Evolutionary conservation across 805 yeast species (phyloP), one percentile per base, ranked within the genome.

Genomic region (Yarrowia osloensis): DNA sequence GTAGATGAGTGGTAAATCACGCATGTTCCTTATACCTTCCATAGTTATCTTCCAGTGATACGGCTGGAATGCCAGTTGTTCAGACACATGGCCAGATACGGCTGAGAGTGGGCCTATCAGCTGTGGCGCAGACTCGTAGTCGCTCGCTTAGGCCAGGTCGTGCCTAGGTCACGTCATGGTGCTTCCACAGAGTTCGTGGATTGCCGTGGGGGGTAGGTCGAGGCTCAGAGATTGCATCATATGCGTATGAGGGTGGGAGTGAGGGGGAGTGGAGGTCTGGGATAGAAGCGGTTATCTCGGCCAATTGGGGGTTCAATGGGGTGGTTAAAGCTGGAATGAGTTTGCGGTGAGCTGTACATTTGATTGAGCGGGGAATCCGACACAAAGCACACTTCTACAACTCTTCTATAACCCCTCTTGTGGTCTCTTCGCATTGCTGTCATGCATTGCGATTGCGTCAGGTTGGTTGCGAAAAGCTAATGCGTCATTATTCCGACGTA

Each of bases 121-220:
- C 26, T 49, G 55, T 49, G 55, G 55, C 55, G 55, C 21, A 21
- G n/a, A n/a, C 12, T 19, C 15, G 15, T 24, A 11, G 15, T 24
- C 29, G n/a, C 40, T 50, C 57, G 57, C 57, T 50, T 50, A 50
- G 57, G 12, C 4, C 57, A 31, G 26, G 15, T 22, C 57, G 21
- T 33, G 57, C 57, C 19, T 15, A 6, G 15, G 57, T 50, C 57
- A 50, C 57, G 57, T 50, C 57, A 50, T 50, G 57, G 57, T 50
- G 57, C 57, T 31, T 31, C 13, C 13, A 2, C 57, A 50, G 33
- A 22, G 57, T 50, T 50, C 19, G 37, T 17, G 52, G 50, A 26
- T 26, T 26, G 55, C 55, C 55, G 55, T 50, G 57, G 57, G 57
- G 57, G 57, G 55, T 47, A 7, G 21, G 54, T 28, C 37, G 37